Base-by-base conservation (phyloP, 2,329 filamentous ascomycete species). In the Sclerotinia borealis region DNA sequence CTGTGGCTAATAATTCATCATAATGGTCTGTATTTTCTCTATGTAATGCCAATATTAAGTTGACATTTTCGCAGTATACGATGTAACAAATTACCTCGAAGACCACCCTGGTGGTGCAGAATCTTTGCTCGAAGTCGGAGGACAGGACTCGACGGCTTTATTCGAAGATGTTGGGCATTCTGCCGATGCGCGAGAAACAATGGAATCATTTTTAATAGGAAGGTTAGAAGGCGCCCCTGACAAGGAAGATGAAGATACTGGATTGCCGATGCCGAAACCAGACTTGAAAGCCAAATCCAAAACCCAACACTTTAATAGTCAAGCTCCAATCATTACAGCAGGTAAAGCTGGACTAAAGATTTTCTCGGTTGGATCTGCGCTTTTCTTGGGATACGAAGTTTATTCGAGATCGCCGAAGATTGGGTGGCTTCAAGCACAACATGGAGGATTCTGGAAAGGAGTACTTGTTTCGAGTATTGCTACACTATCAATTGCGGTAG, bases 141-240 rank as follows among this genome's bases (percentile, higher is more conserved):
- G 91, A 63, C 86, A 87, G 69, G 90, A 95, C 76, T 87, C 88
- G 54, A 91, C 88, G 49, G 87, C 91, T 73, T 88, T 86, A 48
- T 95, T 93, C 72, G 90, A 95, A 77, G 89, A 93, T 72, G 90
- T 91, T 43, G 91, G 91, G 50, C 91, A 96, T 79, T 92, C 88
- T 91, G 75, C 47, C 13, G 66, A 67, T 58, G 61, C 66, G 22
- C 34, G 65, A 55, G 66, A 67, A 56, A 63, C 48, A 9, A 58
- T 68, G 65, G 63, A 65, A 39, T 19, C 22, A 25, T 50, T 65
- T 34, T 22, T 66, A 17, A 48, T 68, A 34, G 64, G 66, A 13
- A 59, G 59, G n/a, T 11, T 65, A 15, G 63, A 66, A 56, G 63
- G 65, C 2, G 59, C 62, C 11, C 36, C 62, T 7, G 61, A 61